Percentiles rank a stretch among this genome's conserved stretches.
phyloP scores from a whole-genome alignment of 2,329 filamentous ascomycete genomes.

The Aspergillus persii region DNA sequence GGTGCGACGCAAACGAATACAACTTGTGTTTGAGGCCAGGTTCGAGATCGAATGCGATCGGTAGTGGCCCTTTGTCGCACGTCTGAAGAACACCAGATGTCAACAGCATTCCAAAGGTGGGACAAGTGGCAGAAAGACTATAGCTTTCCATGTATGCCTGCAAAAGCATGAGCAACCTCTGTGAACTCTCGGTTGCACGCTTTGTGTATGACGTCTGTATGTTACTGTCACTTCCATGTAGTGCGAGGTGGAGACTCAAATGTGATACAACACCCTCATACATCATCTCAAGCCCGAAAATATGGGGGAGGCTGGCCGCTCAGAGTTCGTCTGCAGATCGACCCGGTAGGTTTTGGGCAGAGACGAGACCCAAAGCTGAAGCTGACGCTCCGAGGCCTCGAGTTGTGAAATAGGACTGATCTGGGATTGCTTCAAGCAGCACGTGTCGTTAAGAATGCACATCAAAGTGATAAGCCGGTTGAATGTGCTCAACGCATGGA shows the following conservation, averaged over 20 bases:
- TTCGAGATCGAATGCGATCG: constrained; percentile 22
- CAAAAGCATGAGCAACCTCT: constrained; percentile 35
- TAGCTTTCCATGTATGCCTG: constrained; percentile 41
- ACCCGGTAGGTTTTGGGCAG: constrained; percentile 32
- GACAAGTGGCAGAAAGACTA: constrained; percentile 39
- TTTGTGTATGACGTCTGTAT: constrained; percentile 20
- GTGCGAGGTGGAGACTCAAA: constrained; percentile 26
- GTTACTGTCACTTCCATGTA: constrained; percentile 23
- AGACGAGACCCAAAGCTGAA: constrained; percentile 32
- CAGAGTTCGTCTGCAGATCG: constrained; percentile 24
- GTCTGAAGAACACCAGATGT: constrained; percentile 29
- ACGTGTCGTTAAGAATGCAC: constrained; percentile 34
- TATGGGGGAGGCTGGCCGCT: constrained; percentile 28
- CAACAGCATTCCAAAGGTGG: constrained; percentile 43
- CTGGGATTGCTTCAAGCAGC: constrained; percentile 24
- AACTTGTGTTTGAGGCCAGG: constrained; percentile 27
- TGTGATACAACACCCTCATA: constrained; percentile 29
- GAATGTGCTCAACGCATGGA: constrained; percentile 53
- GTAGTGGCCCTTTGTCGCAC: constrained; percentile 2
- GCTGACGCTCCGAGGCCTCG: constrained; percentile 29
- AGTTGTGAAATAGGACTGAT: constrained; percentile 24
- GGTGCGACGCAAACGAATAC: constrained; percentile 28
- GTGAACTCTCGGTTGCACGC: constrained; percentile 35
- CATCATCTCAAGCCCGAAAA: constrained; percentile 35
- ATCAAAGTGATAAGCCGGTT: constrained; percentile 48